A percentile compares a stretch with the other conserved stretches of the same genome.
These are phyloP conservation scores for Pythium insidiosum DNA, from an alignment of 352 stramenopile genomes.

Conservation along the genomic window DNA sequence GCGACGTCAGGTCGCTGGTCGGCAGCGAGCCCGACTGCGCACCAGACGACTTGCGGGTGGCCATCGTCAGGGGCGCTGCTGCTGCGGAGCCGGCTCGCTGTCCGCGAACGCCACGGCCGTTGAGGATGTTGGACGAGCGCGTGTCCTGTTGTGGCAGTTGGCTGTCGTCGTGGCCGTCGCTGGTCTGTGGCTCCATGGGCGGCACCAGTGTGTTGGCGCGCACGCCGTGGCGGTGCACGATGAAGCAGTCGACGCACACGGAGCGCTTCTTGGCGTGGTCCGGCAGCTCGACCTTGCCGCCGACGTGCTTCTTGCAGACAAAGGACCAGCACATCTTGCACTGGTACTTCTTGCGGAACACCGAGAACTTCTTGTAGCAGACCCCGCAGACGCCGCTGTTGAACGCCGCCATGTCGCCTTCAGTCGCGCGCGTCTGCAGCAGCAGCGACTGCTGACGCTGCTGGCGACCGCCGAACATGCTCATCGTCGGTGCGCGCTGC, in stretches of 20 bases:
- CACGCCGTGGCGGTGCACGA: slow-evolving; percentile 51
- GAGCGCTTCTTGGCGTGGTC: slow-evolving; percentile 62
- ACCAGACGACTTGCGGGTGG: too few relatives aligned
- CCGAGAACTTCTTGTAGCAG: slow-evolving; percentile 81
- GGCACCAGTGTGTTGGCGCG: slow-evolving; percentile 38
- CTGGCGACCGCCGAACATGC: not conserved
- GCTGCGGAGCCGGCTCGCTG: too few relatives aligned
- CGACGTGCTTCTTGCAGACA: slow-evolving; percentile 78
- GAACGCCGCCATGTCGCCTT: slow-evolving; percentile 23
- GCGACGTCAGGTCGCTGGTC: too few relatives aligned
- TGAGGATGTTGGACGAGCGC: too few relatives aligned
- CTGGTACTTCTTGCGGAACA: slow-evolving; percentile 85
- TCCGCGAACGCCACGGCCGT: too few relatives aligned
- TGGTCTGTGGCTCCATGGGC: slow-evolving; percentile 7
- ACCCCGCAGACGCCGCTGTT: slow-evolving; percentile 64
- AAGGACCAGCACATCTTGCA: slow-evolving; percentile 76
- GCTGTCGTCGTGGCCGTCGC: slow-evolving; percentile 4
- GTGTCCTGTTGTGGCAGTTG: slow-evolving; percentile 8
- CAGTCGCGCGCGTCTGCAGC: slow-evolving; percentile 13
- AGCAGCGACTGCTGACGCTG: not conserved
- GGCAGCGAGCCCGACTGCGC: too few relatives aligned
- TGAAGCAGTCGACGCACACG: slow-evolving; percentile 71
- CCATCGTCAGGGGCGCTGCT: too few relatives aligned
- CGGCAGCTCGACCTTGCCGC: slow-evolving; percentile 51
- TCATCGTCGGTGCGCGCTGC: slow-evolving; percentile 8